Percentiles rank a stretch among this genome's conserved stretches.
Evolutionary conservation across 345 rosid genomes (phyloP).

Genomic region (Citrus sinensis): DVS_A1.0 CM039161.1:8507001-8507500

Average conservation of each 20-base stretch:
- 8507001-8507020: not conserved
- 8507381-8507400: conserved; percentile 62
- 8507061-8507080: not conserved
- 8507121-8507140: too few relatives aligned
- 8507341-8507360: too few relatives aligned
- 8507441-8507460: conserved; percentile 37
- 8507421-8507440: conserved; percentile 47
- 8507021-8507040: not conserved
- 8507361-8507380: conserved; percentile 31
- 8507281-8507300: not conserved
- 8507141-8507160: not conserved
- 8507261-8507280: conserved; percentile 39
- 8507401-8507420: conserved; percentile 62
- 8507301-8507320: too few relatives aligned
- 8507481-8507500: too few relatives aligned
- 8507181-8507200: conserved; percentile 35
- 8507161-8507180: not conserved
- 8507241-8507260: conserved; percentile 35
- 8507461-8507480: too few relatives aligned
- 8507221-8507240: conserved; percentile 44
- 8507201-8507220: conserved; percentile 47
- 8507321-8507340: too few relatives aligned
- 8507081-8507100: not conserved
- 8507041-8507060: not conserved
- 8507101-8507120: too few relatives aligned